Conservation (phyloP, 75 land plant genomes). For the Picea sitchensis region DNA sequence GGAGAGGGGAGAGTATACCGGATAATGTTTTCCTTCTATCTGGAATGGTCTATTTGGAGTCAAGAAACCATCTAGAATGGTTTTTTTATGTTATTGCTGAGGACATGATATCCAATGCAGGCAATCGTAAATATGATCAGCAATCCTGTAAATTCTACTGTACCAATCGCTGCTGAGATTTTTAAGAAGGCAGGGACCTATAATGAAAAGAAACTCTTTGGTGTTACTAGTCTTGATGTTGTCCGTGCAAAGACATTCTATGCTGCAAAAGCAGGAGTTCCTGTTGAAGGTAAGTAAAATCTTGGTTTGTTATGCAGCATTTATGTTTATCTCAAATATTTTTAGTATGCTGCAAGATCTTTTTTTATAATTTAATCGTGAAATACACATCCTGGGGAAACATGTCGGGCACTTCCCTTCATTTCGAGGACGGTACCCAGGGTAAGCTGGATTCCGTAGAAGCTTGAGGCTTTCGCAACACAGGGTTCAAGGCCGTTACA, state of each 20-base stretch:
- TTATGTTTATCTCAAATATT: not conserved
- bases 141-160: constrained; percentile 98
- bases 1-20: no score
- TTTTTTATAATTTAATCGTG: not conserved
- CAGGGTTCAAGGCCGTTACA: no score
- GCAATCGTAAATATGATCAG: constrained; percentile 96
- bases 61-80: no score
- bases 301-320: not conserved
- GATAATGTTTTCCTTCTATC: no score
- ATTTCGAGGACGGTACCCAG: no score
- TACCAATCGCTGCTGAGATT: constrained; percentile 95
- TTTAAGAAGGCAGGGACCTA: constrained; percentile 90
- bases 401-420: no score
- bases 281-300: not conserved
- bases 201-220: constrained; percentile 85
- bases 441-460: no score
- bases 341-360: not conserved
- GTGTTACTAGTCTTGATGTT: constrained; percentile 97
- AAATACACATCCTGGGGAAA: no score
- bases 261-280: constrained; percentile 47
- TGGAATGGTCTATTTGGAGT: no score
- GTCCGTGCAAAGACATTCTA: constrained; percentile 97
- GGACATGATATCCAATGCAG: constrained; percentile 23
- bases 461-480: no score
- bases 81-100: not conserved